Evolutionary conservation across 2,329 filamentous ascomycete species (phyloP).

Genomic region (Neobulgaria alba): DNA sequence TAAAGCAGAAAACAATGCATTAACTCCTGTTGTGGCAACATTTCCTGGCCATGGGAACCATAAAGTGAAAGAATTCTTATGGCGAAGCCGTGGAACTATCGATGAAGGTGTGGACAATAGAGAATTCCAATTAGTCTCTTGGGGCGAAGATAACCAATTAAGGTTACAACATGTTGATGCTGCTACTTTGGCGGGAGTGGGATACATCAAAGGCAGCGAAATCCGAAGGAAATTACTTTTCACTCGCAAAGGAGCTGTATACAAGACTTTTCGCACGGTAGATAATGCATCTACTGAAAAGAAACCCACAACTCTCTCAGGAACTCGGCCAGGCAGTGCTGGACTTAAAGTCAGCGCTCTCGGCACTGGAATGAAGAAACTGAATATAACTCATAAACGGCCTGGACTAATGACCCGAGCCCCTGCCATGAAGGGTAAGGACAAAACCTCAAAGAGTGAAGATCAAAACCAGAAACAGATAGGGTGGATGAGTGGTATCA

Average conservation of each 20-base stretch:
- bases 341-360: conserved; percentile 29
- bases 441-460: conserved; percentile 23
- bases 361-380: conserved; percentile 32
- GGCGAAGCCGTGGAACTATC: conserved; percentile 66
- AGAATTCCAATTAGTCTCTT: conserved; percentile 88
- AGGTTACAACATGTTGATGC: conserved; percentile 67
- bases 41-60: conserved; percentile 52
- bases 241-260: conserved; percentile 75
- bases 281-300: conserved; percentile 52
- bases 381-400: conserved; percentile 31
- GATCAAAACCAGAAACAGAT: conserved; percentile 46
- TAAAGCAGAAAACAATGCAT: conserved; percentile 35
- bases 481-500: conserved; percentile 62
- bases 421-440: conserved; percentile 27
- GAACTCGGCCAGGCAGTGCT: conserved; percentile 41
- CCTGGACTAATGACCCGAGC: conserved; percentile 20
- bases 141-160: conserved; percentile 80
- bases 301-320: conserved; percentile 52
- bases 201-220: conserved; percentile 60
- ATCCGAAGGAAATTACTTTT: conserved; percentile 58
- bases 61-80: conserved; percentile 85
- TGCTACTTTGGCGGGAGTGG: conserved; percentile 57
- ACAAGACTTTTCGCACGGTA: conserved; percentile 75
- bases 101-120: conserved; percentile 67
- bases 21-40: conserved; percentile 43